Evolutionary conservation across 805 yeast genomes (phyloP), one percentile per base, ranked within the genome.

Genomic region (Yamadazyma sp.): DNA sequence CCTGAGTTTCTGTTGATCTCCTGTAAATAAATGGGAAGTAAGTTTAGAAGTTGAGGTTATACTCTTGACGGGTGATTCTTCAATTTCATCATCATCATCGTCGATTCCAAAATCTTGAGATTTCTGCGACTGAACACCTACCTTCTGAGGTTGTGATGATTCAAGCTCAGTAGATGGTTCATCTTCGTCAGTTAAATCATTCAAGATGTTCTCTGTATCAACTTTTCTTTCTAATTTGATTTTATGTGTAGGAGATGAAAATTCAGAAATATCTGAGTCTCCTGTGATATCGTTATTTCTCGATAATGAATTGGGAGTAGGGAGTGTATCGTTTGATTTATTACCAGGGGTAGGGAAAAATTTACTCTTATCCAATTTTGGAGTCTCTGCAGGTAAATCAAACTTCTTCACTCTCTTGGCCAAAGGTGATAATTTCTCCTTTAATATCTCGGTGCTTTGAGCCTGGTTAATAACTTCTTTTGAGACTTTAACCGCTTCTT

Each of bases 21-120:
- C 15, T 10, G 32, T 12, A 12, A 28, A 34, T 10, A 28, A 18
- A 12, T 29, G 13, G 4, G 17, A 23, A 5, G 16, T 15, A 11
- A 34, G 18, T 7, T 26, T 5, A 16, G 6, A 9, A 8, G 25
- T 17, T 14, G 22, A 25, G 5, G 19, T 14, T 11, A 30, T 35
- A 4, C 8, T 18, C 31, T 64, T 65, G 6, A 58, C 49, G 4
- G 72, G 71, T 3, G 72, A 65, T 40, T 65, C 71, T 34, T 65
- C 73, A 7, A 65, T 52, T 20, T 61, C 68, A 27, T 63, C 62
- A 24, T 59, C 64, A 19, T 55, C 53, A 6, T 53, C 59, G 14
- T 56, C 61, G 13, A 55, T 45, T 7, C 44, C 56, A 31, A 33
- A 52, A 12, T 40, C 50, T 23, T 27, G 20, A 8, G 31, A 16